A percentile compares a stretch with the other conserved stretches of the same genome.
Evolutionary conservation across 306 rosid genomes (phyloP).

Genomic region (Oxytropis ochrocephala): DNA sequence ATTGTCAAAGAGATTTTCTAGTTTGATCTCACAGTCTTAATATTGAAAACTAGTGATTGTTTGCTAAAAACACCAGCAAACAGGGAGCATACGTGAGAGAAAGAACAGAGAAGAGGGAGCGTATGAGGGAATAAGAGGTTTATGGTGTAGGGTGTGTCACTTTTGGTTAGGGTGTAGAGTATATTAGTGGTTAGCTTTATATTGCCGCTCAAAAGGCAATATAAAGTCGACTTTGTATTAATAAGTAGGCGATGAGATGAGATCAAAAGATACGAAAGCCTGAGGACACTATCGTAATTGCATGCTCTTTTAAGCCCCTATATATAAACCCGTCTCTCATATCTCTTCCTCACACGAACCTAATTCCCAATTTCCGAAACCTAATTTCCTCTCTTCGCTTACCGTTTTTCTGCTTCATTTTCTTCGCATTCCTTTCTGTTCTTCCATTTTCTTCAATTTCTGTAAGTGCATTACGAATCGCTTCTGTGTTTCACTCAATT

Average conservation of each 20-base stretch:
- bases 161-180: too few relatives aligned
- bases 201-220: too few relatives aligned
- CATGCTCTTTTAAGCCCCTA: background rate
- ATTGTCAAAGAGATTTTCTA: too few relatives aligned
- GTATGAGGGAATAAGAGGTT: too few relatives aligned
- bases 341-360: background rate
- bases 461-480: conserved; percentile 8
- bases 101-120: too few relatives aligned
- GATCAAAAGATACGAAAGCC: background rate
- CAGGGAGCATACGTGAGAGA: too few relatives aligned
- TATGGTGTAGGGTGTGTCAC: too few relatives aligned
- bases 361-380: background rate
- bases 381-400: background rate
- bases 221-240: too few relatives aligned
- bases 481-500: background rate
- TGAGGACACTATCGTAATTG: background rate
- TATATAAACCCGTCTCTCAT: background rate
- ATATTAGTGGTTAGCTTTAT: too few relatives aligned
- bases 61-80: too few relatives aligned
- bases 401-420: background rate
- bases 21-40: too few relatives aligned
- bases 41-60: too few relatives aligned
- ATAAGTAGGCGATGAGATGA: background rate
- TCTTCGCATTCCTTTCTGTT: background rate
- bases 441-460: background rate